A percentile compares a stretch with the other conserved stretches of the same genome.
phyloP scores from a whole-genome alignment of 148 eudicot species.

The Selenicereus undatus region DNA sequence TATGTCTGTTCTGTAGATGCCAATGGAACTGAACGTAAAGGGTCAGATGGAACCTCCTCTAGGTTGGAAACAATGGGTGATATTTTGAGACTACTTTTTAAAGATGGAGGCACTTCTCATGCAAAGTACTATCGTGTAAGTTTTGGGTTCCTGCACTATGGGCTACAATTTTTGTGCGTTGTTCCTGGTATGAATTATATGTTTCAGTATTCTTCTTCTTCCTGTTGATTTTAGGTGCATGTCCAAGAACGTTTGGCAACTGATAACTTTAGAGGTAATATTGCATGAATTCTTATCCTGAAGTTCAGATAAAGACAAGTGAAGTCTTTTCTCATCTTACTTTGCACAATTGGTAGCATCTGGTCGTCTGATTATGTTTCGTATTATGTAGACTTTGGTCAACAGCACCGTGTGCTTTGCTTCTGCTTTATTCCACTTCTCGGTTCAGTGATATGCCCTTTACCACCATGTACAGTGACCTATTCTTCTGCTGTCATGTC shows the following conservation, averaged over 20 bases:
- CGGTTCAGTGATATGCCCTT: too few species aligned
- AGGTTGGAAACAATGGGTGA: slow-evolving; percentile 80
- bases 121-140: slow-evolving; percentile 88
- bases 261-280: slow-evolving; percentile 53
- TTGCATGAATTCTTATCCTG: not conserved
- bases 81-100: slow-evolving; percentile 66
- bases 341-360: not conserved
- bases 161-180: not conserved
- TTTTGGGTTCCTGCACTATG: slow-evolving; percentile 17
- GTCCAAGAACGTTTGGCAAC: slow-evolving; percentile 66
- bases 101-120: slow-evolving; percentile 72
- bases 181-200: slow-evolving; percentile 1
- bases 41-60: slow-evolving; percentile 52
- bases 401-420: too few species aligned
- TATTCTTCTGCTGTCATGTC: too few species aligned
- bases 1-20: slow-evolving; percentile 40
- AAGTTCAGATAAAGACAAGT: not conserved
- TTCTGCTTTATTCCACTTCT: too few species aligned
- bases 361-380: not conserved
- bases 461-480: too few species aligned
- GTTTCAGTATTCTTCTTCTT: slow-evolving; percentile 21
- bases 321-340: not conserved
- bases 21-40: slow-evolving; percentile 49
- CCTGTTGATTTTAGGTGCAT: slow-evolving; percentile 58
- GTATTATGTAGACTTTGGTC: not conserved